Percentiles rank a stretch among this genome's conserved stretches.
Evolutionary conservation across 257 asterid genomes (phyloP).

Genomic region (Solanum gracilifrons): DNA sequence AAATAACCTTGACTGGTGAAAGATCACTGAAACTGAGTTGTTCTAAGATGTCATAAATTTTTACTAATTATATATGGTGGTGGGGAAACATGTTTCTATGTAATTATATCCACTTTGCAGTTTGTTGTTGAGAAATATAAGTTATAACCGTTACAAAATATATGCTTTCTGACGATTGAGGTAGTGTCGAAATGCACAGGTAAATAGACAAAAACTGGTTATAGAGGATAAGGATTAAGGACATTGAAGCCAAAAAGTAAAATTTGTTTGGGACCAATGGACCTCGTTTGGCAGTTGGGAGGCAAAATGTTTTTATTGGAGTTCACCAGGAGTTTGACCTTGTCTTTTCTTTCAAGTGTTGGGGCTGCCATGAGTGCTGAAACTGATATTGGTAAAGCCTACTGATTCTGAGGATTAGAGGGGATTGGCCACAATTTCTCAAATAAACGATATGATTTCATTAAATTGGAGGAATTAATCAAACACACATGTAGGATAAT

Average conservation of each 20-base stretch:
- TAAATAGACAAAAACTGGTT: neutral
- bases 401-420: neutral
- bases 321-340: neutral
- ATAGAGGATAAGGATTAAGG: neutral
- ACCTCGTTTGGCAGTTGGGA: neutral
- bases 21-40: neutral
- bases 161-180: neutral
- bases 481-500: neutral
- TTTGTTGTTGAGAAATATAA: neutral
- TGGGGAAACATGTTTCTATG: neutral
- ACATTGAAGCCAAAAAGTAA: neutral
- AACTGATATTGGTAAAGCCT: neutral
- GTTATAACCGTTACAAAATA: neutral
- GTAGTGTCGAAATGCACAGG: neutral
- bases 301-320: neutral
- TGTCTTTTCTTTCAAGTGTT: neutral
- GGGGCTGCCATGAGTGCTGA: neutral
- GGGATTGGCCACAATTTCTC: neutral
- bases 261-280: neutral
- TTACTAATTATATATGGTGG: neutral
- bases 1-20: neutral
- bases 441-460: neutral
- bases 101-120: neutral
- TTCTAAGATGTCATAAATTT: neutral
- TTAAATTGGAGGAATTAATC: neutral